phyloP scores from a whole-genome alignment of 441 rosid species.

The Biscutella laevigata region DNA sequence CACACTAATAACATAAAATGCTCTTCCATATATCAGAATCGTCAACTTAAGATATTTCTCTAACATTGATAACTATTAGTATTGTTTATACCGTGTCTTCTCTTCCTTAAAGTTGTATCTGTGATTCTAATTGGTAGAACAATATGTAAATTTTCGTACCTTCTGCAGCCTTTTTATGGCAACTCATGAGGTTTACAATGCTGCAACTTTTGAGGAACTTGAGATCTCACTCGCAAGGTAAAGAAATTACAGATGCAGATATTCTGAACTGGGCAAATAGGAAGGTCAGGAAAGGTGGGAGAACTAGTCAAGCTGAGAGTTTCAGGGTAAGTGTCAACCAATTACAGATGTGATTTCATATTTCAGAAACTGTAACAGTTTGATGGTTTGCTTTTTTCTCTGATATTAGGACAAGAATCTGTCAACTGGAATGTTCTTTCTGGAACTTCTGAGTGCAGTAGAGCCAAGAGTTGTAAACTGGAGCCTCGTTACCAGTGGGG shows the following conservation, averaged over 20 bases:
- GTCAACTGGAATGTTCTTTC: constrained; percentile 76
- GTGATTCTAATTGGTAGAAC: not conserved
- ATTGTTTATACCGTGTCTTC: not conserved
- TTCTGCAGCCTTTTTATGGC: constrained; percentile 77
- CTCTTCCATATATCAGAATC: constrained; percentile 2
- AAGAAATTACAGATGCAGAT: constrained; percentile 78
- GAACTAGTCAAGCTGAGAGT: constrained; percentile 69
- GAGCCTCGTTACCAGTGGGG: constrained; percentile 80
- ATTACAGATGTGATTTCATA: not conserved
- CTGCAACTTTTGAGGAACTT: constrained; percentile 84
- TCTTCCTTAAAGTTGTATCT: not conserved
- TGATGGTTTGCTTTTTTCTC: constrained; percentile 12
- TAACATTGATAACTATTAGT: not conserved
- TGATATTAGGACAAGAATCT: constrained; percentile 64
- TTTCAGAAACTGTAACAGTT: constrained; percentile 11
- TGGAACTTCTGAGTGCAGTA: constrained; percentile 77
- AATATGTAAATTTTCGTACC: not conserved
- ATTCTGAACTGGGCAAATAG: constrained; percentile 81
- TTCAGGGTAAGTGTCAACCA: constrained; percentile 54
- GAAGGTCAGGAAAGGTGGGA: constrained; percentile 65
- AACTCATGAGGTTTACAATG: constrained; percentile 89
- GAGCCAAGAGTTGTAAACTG: constrained; percentile 96
- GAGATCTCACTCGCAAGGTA: constrained; percentile 78
- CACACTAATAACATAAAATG: not conserved
- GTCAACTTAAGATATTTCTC: not conserved